These are phyloP conservation scores for Suillus alpinus DNA, from an alignment of 768 basidiomycete species.

Conservation along the genomic window DNA sequence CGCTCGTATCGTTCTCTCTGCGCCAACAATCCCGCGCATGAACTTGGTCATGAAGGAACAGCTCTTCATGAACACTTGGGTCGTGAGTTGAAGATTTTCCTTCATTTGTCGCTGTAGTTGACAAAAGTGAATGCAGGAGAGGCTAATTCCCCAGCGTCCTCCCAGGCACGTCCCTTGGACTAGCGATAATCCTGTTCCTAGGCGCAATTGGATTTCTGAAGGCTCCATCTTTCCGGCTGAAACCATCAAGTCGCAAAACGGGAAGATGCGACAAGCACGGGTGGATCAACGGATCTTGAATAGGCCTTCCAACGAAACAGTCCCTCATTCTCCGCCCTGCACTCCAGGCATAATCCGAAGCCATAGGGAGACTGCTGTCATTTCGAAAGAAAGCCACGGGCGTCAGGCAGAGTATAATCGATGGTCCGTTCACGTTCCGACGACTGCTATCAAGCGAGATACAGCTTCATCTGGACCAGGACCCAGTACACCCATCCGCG, in stretches of 20 bases:
- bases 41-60: conserved; percentile 33
- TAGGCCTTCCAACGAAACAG: background rate
- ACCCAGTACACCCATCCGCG: background rate
- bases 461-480: background rate
- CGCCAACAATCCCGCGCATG: conserved; percentile 36
- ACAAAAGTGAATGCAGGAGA: conserved; percentile 17
- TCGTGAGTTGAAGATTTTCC: conserved; percentile 22
- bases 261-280: conserved; percentile 6
- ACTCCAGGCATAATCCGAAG: background rate
- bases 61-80: conserved; percentile 33
- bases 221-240: conserved; percentile 28
- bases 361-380: background rate
- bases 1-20: conserved; percentile 18
- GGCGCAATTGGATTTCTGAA: conserved; percentile 28
- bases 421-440: background rate
- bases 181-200: conserved; percentile 16
- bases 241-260: conserved; percentile 4
- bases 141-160: conserved; percentile 17
- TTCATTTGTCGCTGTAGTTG: conserved; percentile 3
- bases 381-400: background rate
- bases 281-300: background rate
- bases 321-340: background rate
- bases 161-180: conserved; percentile 30
- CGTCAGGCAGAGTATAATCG: background rate
- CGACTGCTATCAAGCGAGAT: background rate